Percentiles rank a stretch among this genome's conserved stretches.
Conservation (phyloP, 2,329 filamentous ascomycete species). For the Anthostomella pinea region DNA sequence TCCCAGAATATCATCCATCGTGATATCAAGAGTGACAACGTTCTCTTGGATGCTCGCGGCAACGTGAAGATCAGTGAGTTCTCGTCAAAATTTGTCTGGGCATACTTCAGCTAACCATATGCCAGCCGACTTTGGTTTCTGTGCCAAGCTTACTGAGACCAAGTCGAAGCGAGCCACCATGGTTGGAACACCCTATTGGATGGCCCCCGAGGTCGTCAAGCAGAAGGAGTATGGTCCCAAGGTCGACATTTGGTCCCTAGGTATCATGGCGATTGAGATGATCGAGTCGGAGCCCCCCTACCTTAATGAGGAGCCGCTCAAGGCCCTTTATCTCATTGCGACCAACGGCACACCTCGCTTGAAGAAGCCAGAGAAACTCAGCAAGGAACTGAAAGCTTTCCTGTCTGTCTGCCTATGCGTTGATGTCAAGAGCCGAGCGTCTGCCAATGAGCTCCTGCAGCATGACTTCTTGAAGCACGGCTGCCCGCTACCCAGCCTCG, state of each 20-base stretch:
- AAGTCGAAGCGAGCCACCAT: conserved; percentile 98
- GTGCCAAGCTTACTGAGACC: conserved; percentile 94
- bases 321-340: conserved; percentile 94
- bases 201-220: conserved; percentile 98
- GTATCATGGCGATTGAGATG: conserved; percentile 99
- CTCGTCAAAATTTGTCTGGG: neutral
- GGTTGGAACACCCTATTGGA: conserved; percentile 99
- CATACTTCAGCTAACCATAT: conserved; percentile 32
- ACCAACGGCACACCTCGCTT: conserved; percentile 95
- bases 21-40: conserved; percentile 99
- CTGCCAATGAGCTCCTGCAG: conserved; percentile 80
- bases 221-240: conserved; percentile 98
- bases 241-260: conserved; percentile 97
- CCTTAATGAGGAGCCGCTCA: conserved; percentile 94
- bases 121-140: conserved; percentile 97
- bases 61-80: conserved; percentile 95
- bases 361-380: conserved; percentile 97
- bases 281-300: conserved; percentile 98
- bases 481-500: conserved; percentile 76
- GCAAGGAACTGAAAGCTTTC: conserved; percentile 97
- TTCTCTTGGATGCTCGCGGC: conserved; percentile 87
- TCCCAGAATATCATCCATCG: conserved; percentile 96
- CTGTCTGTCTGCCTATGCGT: conserved; percentile 94
- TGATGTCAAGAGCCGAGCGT: conserved; percentile 91
- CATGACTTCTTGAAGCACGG: conserved; percentile 95